Base-by-base conservation (phyloP, 257 asterid species). In the Nicotiana knightiana region DNA sequence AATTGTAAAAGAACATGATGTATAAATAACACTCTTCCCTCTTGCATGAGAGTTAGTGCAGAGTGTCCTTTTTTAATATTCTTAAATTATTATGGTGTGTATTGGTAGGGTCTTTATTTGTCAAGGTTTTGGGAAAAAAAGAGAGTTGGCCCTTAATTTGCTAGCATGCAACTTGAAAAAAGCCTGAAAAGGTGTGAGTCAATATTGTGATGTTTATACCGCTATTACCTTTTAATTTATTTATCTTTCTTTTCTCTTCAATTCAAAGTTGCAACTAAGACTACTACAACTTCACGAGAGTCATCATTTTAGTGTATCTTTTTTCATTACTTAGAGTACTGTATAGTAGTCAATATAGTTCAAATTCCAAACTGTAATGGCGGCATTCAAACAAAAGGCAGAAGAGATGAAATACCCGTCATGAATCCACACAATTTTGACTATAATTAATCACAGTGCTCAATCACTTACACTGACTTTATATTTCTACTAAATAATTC, bases 341-440 rank as follows among this genome's bases (percentile, higher is more conserved):
- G 37, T 21, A 21, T 21, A 21, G 24, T 71, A 3, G 35, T 48
- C 16, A 73, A 58, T 43, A 68, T 39, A 39, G n/a, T 39, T 68
- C 59, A 71, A 75, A 51, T 51, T 75, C 3, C 43, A 26, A 51
- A 13, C 0, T 4, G 43, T 73, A 39, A 15, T 26, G 80, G 8
- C 9, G 4, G 39, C 80, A 0, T 17, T 57, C n/a, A 55, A 55
- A 16, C n/a, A 55, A 55, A 75, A 15, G 61, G 13, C 15, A 75
- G 16, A 75, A 75, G 24, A 8, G 46, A 51, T 75, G 63, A 71
- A 46, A 71, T 46, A 71, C 21, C 59, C 59, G 78, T 70, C 78
- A 70, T 71, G 78, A 28, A 51, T 51, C 63, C 43, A 75, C 15
- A 75, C 63, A 75, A 75, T 75, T 75, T 75, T 51, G 80, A 51